These are phyloP conservation scores for Phytopythium sindhum DNA, from an alignment of 352 stramenopile genomes.

Conservation along the genomic window DNA sequence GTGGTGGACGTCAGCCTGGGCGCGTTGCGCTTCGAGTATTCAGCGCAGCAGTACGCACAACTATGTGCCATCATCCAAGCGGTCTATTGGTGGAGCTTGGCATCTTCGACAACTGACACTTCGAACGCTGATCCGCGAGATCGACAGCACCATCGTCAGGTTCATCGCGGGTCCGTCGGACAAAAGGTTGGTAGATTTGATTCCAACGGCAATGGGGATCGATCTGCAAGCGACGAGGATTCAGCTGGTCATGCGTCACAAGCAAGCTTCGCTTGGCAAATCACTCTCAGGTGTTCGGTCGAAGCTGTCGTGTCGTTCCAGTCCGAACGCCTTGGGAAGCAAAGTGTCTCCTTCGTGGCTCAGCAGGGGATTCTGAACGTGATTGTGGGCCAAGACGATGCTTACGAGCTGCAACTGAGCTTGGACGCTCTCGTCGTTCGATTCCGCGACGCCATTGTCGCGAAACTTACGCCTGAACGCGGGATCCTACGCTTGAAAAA, in stretches of 20 bases:
- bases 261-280: slow-evolving; percentile 46
- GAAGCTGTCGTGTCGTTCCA: slow-evolving; percentile 39
- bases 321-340: slow-evolving; percentile 29
- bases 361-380: slow-evolving; percentile 45
- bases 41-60: neutral
- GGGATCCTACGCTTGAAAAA: slow-evolving; percentile 50
- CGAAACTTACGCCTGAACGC: slow-evolving; percentile 51
- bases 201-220: slow-evolving; percentile 7
- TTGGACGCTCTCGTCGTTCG: slow-evolving; percentile 38
- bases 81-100: neutral
- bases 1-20: slow-evolving; percentile 61
- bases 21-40: slow-evolving; percentile 24
- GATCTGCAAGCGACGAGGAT: neutral
- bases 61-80: neutral
- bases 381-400: slow-evolving; percentile 39
- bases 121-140: neutral
- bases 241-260: slow-evolving; percentile 1
- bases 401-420: slow-evolving; percentile 48
- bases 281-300: slow-evolving; percentile 47
- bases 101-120: neutral
- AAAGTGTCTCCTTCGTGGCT: slow-evolving; percentile 31
- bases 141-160: neutral
- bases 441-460: slow-evolving; percentile 43
- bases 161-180: neutral
- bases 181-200: neutral